Base-by-base conservation (phyloP, 495 filamentous ascomycete species). In the Penicillium cataractarum region DNA sequence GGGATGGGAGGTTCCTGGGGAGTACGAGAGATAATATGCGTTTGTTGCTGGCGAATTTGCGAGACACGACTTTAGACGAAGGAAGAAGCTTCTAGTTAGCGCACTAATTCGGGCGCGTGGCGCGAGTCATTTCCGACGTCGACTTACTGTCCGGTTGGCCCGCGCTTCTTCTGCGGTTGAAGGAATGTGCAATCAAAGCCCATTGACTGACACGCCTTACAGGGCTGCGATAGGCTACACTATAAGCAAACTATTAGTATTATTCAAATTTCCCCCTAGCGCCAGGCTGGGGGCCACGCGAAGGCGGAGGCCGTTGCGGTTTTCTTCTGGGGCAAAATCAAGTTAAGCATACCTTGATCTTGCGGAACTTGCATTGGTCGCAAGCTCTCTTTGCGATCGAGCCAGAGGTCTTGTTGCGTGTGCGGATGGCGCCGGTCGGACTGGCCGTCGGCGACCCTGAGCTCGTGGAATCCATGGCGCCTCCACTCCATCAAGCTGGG, bases 171-270 rank as follows among this genome's bases (percentile, higher is more conserved):
- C 65, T 80, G 77, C 5, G 77, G 77, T 51, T 78, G 72, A 50
- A 78, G 69, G 59, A 78, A 80, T 21, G 77, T 80, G 60, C 77
- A 80, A n/a, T 80, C 75, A 64, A 80, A 78, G 37, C 75, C 75
- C 71, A 78, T 75, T 3, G 71, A 71, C 22, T 74, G 62, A 53
- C 77, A 80, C 31, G 71, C 67, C 53, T 72, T 72, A 50, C 77
- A 80, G 42, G 77, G 77, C 33, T 74, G 74, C 37, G 76, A 75
- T 29, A 80, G 58, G 57, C 75, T 78, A 48, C 77, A 80, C 77
- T 80, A 60, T 57, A 39, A 21, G 52, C n/a, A 6, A 39, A 54
- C 52, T 21, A 61, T 68, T 65, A 72, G 64, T 58, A 58, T 42
- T 39, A 5, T 35, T 37, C 61, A 57, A 57, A 21, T 39, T 26